A percentile compares a stretch with the other conserved stretches of the same genome.
Evolutionary conservation across 495 filamentous ascomycete species (phyloP).

Genomic region (Hypoxylon rickii): DNA sequence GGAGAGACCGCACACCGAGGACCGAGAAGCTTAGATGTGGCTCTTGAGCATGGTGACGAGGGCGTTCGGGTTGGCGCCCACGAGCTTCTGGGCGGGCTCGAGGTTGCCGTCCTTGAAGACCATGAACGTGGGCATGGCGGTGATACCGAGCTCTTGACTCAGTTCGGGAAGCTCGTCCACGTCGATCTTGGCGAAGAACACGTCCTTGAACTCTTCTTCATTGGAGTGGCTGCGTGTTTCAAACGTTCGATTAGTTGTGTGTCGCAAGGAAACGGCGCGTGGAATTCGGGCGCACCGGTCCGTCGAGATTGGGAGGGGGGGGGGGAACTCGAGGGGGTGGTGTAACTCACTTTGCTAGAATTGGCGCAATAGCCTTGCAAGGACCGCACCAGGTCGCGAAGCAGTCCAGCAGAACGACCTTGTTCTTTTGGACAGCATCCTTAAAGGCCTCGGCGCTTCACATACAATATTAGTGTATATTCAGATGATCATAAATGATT

Average conservation of each 20-base stretch:
- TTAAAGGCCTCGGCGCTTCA: conserved; percentile 68
- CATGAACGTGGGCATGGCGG: conserved; percentile 94
- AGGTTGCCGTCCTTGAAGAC: conserved; percentile 80
- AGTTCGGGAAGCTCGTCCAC: conserved; percentile 82
- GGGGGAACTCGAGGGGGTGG: not conserved
- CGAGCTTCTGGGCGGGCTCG: conserved; percentile 63
- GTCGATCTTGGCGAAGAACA: conserved; percentile 89
- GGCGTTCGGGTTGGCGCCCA: conserved; percentile 78
- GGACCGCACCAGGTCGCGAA: conserved; percentile 94
- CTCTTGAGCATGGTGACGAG: conserved; percentile 60
- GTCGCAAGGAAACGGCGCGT: not conserved
- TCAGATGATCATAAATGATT: no score
- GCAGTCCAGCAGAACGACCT: conserved; percentile 80
- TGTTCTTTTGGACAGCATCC: conserved; percentile 54
- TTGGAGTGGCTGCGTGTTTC: conserved; percentile 18
- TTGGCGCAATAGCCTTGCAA: conserved; percentile 86
- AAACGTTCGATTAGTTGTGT: not conserved
- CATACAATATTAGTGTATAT: conserved; percentile 15
- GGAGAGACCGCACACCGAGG: no score
- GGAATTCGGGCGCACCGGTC: not conserved
- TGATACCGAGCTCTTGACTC: conserved; percentile 77
- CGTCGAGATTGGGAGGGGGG: conserved; percentile 9
- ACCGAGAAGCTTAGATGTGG: conserved; percentile 3
- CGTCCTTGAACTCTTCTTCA: conserved; percentile 39
- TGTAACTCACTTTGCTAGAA: conserved; percentile 62